Evolutionary conservation across 352 stramenopile species (phyloP), one percentile per base, ranked within the genome.

Genomic region (Aphanomyces invadans): DNA sequence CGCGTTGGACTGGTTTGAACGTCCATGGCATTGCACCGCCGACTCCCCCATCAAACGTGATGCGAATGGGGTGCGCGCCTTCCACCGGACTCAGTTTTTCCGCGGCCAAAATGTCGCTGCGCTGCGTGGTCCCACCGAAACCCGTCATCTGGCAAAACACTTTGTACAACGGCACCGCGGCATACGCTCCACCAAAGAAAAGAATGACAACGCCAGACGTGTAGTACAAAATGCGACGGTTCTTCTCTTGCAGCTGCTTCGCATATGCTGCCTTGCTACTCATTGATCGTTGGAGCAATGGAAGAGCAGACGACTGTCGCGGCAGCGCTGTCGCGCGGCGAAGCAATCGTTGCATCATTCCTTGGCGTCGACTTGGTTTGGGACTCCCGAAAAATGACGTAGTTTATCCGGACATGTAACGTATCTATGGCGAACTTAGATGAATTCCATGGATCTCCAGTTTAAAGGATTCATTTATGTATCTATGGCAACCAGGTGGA

Each of bases 121-220:
- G 78, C 67, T 90, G 88, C 21, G 94, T 98, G 26, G 95, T 98
- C 29, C 95, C 94, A 38, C 95, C 96, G 76, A 98, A 99, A 36
- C 96, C 96, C 21, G 96, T 99, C 65, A 97, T 92, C 73, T 99
- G 95, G 75, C 97, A 99, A 73, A 99, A 99, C 36, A 98, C 94
- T 74, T 99, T 99, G 83, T 99, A 99, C 44, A 99, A 74, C 51
- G 97, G 97, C 33, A 99, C 97, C 17, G 96, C 89, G 4, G 96
- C 96, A 70, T 99, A 99, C 46, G 91, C 96, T 28, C 98, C 78
- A 12, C 96, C 97, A 1, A 99, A 65, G 52, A 90, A 96, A 10
- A 90, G 90, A 21, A 99, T 80, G 0, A 96, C 94, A 23, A 97
- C 85, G n/a, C 92, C 88, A 0, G 84, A 69, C 38, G 95, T 79